Conservation (phyloP, 106 monocot genomes). For the Posidonia australis region DNA sequence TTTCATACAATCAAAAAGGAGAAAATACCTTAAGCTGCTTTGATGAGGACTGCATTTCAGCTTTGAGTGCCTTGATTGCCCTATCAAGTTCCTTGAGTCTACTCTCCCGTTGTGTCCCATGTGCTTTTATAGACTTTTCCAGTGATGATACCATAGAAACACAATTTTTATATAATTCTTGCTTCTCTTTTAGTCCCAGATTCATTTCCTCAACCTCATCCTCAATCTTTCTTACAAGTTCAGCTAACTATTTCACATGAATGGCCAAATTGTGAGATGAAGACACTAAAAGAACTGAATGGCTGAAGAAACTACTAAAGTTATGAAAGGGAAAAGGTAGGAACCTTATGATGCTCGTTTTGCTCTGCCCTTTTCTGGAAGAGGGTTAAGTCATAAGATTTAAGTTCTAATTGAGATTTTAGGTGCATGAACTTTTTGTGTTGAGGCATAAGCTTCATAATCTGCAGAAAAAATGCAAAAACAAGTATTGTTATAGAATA, state of each 20-base stretch:
- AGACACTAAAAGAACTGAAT: background rate
- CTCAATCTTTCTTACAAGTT: conserved; percentile 65
- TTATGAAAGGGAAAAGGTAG: background rate
- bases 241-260: conserved; percentile 48
- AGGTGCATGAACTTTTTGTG: conserved; percentile 62
- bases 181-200: conserved; percentile 38
- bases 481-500: background rate
- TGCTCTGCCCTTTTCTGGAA: conserved; percentile 89
- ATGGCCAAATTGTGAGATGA: background rate
- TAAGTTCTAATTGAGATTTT: conserved; percentile 82
- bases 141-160: conserved; percentile 48
- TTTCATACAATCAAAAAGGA: background rate
- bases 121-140: conserved; percentile 68
- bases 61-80: conserved; percentile 62
- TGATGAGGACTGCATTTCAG: conserved; percentile 62
- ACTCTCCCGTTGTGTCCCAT: conserved; percentile 46
- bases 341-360: conserved; percentile 96
- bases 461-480: conserved; percentile 38
- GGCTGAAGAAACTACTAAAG: background rate
- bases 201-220: conserved; percentile 64
- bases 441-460: conserved; percentile 46
- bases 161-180: conserved; percentile 38
- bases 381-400: conserved; percentile 83
- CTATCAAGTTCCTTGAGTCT: conserved; percentile 72
- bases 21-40: conserved; percentile 68